These are phyloP conservation scores for Vigna mungo DNA, from an alignment of 306 rosid genomes.

Conservation along the genomic window DNA sequence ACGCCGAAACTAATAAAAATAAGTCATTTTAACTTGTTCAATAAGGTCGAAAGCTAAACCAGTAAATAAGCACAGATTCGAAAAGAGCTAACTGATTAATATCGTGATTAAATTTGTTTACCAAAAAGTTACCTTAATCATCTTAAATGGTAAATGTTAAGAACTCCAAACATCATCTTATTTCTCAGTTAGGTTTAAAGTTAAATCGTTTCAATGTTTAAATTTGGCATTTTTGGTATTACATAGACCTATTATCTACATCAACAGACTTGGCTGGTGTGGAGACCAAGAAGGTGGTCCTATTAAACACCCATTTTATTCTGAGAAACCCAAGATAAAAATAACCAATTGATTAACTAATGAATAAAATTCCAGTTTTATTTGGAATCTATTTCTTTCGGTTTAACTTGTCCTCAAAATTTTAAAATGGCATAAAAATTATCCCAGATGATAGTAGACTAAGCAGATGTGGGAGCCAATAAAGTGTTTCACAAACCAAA, in stretches of 20 bases:
- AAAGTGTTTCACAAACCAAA: constrained; percentile 27
- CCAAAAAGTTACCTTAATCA: not conserved
- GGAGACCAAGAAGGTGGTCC: constrained; percentile 14
- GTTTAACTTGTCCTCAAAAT: constrained; percentile 21
- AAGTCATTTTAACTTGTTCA: not conserved
- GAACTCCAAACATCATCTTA: constrained; percentile 7
- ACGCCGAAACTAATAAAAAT: not conserved
- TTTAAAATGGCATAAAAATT: constrained; percentile 14
- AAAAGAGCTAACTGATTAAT: not conserved
- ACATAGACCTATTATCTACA: not conserved
- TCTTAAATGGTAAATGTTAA: constrained; percentile 10
- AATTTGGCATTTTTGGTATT: constrained; percentile 25
- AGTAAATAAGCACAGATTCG: not conserved
- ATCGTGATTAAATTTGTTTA: not conserved
- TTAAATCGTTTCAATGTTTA: constrained; percentile 24
- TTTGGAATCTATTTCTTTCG: constrained; percentile 13
- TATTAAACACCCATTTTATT: not conserved
- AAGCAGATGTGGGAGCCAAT: constrained; percentile 2
- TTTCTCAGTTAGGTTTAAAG: constrained; percentile 7
- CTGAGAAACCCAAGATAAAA: constrained; percentile 5
- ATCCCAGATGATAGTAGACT: constrained; percentile 3
- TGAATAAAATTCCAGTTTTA: constrained; percentile 1
- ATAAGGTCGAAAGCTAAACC: not conserved
- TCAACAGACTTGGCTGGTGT: constrained; percentile 20
- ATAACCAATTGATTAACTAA: not conserved